A percentile compares a stretch with the other conserved stretches of the same genome.
Conservation (phyloP, 345 rosid genomes). For the Dovyalis caffra region DNA sequence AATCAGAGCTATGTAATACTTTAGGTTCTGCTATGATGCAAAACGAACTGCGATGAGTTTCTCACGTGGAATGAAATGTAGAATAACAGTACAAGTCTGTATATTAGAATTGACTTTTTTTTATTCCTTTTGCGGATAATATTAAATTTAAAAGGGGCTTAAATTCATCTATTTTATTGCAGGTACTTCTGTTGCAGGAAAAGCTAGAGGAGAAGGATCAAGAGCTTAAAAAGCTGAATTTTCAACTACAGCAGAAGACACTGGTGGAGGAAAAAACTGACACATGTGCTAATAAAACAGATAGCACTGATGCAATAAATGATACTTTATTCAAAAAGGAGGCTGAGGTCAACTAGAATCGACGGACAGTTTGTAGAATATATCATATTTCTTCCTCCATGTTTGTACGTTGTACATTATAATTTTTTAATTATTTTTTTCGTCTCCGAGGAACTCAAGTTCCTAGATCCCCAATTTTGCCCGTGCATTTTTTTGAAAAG, state of each 20-base stretch:
- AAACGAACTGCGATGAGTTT: not conserved
- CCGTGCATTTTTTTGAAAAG: no score
- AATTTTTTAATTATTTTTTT: no score
- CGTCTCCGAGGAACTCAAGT: no score
- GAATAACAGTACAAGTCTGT: not conserved
- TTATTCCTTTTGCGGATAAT: no score
- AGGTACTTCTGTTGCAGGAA: conserved; percentile 76
- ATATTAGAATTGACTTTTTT: no score
- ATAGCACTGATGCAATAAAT: conserved; percentile 30
- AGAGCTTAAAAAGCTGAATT: conserved; percentile 45
- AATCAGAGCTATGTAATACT: not conserved
- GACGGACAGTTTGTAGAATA: no score
- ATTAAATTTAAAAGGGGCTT: no score
- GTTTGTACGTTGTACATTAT: no score
- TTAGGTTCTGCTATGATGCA: not conserved
- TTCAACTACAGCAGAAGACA: conserved; percentile 42
- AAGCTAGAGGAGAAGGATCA: conserved; percentile 64
- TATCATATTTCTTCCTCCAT: no score
- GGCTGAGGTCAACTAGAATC: not conserved
- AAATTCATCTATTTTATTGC: conserved; percentile 2
- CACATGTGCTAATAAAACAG: conserved; percentile 27
- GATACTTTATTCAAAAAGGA: not conserved
- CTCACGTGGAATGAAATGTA: not conserved
- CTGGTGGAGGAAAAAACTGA: conserved; percentile 28
- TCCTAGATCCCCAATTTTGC: no score